Percentiles rank a stretch among this genome's conserved stretches.
phyloP scores from a whole-genome alignment of 768 basidiomycete genomes.

The Boletus rubescentipes region DNA sequence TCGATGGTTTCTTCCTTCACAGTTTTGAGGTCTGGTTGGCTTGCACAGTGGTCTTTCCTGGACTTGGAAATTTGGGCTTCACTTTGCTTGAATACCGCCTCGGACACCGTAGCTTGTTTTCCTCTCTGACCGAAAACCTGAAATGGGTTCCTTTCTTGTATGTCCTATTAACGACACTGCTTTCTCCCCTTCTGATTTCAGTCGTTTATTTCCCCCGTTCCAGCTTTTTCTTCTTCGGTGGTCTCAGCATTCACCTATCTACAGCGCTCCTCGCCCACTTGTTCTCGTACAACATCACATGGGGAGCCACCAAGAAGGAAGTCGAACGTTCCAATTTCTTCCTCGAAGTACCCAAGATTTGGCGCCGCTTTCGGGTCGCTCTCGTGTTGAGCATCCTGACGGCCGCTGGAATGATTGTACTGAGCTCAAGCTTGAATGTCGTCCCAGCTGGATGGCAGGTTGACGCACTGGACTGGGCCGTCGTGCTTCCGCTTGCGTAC shows the following conservation, averaged over 20 bases:
- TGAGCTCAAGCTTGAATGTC: constrained; percentile 40
- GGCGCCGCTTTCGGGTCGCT: constrained; percentile 71
- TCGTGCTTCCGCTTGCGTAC: constrained; percentile 70
- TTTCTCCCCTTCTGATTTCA: background rate
- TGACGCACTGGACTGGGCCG: constrained; percentile 59
- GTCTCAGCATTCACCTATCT: constrained; percentile 52
- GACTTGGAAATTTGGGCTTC: constrained; percentile 69
- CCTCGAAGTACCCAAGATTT: constrained; percentile 74
- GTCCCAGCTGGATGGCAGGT: constrained; percentile 73
- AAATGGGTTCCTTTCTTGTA: constrained; percentile 40
- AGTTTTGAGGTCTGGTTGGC: constrained; percentile 82
- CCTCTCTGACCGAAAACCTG: constrained; percentile 28
- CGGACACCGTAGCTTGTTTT: constrained; percentile 38
- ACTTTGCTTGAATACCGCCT: constrained; percentile 75
- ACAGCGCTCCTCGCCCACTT: constrained; percentile 55
- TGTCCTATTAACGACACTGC: background rate
- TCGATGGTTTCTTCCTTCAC: constrained; percentile 76
- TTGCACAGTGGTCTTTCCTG: constrained; percentile 73
- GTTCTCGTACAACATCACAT: constrained; percentile 57
- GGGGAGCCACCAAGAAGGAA: constrained; percentile 73
- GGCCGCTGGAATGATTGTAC: constrained; percentile 54
- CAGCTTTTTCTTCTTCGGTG: constrained; percentile 54
- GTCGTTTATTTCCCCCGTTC: background rate
- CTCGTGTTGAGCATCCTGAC: constrained; percentile 52
- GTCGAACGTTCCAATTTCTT: constrained; percentile 84